Percentiles rank a stretch among this genome's conserved stretches.
These are phyloP conservation scores for Euphorbia peplus DNA, from an alignment of 345 rosid species.

Conservation along the genomic window DNA sequence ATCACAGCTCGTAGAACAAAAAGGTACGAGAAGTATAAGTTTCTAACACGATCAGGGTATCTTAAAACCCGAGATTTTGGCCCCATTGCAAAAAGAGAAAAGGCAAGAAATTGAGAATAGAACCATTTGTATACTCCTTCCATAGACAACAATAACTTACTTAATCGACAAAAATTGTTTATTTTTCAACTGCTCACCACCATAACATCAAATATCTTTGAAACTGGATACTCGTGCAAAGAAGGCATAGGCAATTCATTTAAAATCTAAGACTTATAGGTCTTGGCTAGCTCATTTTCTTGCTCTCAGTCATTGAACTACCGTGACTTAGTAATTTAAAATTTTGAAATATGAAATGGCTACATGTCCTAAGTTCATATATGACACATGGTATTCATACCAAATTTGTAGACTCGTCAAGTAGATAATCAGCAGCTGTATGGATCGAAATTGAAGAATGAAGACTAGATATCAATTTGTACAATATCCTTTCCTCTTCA, in stretches of 20 bases:
- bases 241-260: neutral
- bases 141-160: neutral
- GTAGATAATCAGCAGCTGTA: constrained; percentile 82
- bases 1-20: constrained; percentile 91
- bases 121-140: neutral
- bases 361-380: too few relatives aligned
- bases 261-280: neutral
- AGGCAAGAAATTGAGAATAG: constrained; percentile 9
- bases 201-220: neutral
- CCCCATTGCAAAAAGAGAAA: constrained; percentile 75
- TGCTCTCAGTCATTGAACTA: neutral
- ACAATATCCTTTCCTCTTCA: constrained; percentile 79
- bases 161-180: neutral
- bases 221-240: neutral
- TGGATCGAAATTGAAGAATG: constrained; percentile 94
- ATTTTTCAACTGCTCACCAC: neutral
- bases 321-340: neutral
- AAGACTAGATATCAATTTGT: constrained; percentile 93
- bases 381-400: too few relatives aligned
- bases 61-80: constrained; percentile 79
- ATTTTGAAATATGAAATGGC: neutral
- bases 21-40: constrained; percentile 84
- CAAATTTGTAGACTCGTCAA: constrained; percentile 66
- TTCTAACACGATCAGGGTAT: constrained; percentile 83
- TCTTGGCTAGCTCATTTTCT: neutral